Evolutionary conservation across 331 rosid genomes (phyloP).

Genomic region (Cydonia oblonga): DNA sequence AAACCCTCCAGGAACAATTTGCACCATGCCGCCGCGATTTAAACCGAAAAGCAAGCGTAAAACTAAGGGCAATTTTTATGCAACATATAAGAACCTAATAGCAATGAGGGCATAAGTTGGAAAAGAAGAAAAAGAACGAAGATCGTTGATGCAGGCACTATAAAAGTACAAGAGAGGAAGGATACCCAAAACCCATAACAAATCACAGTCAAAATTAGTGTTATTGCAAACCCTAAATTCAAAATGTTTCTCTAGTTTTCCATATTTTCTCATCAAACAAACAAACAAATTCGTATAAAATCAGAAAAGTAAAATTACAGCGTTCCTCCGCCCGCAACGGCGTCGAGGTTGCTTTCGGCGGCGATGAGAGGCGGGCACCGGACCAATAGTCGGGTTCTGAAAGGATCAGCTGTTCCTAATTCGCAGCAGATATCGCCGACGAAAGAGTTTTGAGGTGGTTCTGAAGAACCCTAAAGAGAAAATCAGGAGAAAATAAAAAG

Average conservation of each 20-base stretch:
- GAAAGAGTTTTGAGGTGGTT: too few species aligned
- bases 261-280: not conserved
- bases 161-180: not conserved
- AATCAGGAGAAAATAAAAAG: too few species aligned
- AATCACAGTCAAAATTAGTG: not conserved
- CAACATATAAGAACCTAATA: not conserved
- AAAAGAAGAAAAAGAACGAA: not conserved
- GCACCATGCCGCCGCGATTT: not conserved
- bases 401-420: not conserved
- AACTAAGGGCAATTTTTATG: not conserved
- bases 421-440: too few species aligned
- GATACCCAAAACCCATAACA: not conserved
- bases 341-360: not conserved
- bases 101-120: not conserved
- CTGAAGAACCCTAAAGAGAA: too few species aligned
- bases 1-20: not conserved
- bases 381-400: not conserved
- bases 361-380: not conserved
- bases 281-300: too few species aligned
- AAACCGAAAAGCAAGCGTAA: not conserved
- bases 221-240: not conserved
- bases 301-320: too few species aligned
- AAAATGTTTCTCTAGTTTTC: not conserved
- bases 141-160: not conserved
- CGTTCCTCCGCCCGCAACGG: too few species aligned